Base-by-base conservation (phyloP, 2,329 filamentous ascomycete genomes). In the Hypoxylon sp. region DNA sequence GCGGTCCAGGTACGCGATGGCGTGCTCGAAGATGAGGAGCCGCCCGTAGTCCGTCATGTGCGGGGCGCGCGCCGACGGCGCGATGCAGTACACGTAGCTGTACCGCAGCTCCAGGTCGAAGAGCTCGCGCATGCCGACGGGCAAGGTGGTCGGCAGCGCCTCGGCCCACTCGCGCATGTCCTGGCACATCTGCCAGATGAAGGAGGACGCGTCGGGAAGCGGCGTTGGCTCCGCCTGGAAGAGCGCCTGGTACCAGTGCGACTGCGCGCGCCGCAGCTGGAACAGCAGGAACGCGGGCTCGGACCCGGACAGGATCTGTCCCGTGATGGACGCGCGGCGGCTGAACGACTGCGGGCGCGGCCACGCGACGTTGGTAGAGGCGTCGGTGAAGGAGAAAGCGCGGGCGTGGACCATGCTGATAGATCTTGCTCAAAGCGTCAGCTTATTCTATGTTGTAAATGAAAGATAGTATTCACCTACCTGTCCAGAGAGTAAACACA, bases 351-450 rank as follows among this genome's bases (percentile, higher is more conserved):
- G 74, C 6, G 79, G 75, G 56, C 85, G 84, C 1, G 93, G 93
- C 65, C 93, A 86, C n/a, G 86, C 87, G 28, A 98, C 94, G 68
- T 92, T 90, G 24, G 91, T 86, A 5, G 94, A 91, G 58, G 94
- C 92, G 74, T 98, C 94, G 0, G 93, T 94, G 74, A 98, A 97
- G 0, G 94, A 97, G 76, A 97, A 97, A 0, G 93, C 90, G 32
- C 93, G 85, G 10, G 91, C 91, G 69, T 96, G 89, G 4, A 94
- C 91, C 81, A 97, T 91, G 70, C 93, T 97, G 47, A 96, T 94
- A 10, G 92, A 71, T 17, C 68, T 65, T 37, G 8, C 4, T 56
- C 51, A 26, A 28, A 22, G 52, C 24, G 24, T 67, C 11, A 65
- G 60, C 30, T 58, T 41, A 19, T 34, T 30, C 15, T 4, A 56